phyloP scores from a whole-genome alignment of 345 rosid species.

The Bretschneidera sinensis region DNA sequence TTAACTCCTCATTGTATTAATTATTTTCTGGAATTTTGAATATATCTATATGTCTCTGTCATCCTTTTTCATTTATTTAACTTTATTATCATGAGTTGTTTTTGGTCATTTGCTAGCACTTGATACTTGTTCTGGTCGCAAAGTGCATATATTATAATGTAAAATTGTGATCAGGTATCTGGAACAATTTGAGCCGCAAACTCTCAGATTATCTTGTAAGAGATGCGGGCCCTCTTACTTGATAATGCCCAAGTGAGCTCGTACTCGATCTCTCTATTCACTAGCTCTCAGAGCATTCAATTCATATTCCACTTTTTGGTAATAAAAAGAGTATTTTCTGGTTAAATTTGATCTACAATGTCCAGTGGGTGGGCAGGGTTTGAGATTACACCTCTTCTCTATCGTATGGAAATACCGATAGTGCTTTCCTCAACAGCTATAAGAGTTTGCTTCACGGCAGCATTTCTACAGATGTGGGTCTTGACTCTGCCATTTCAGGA shows the following conservation, averaged over 20 bases:
- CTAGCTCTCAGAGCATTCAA: background rate
- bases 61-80: background rate
- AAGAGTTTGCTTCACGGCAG: too few species aligned
- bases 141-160: too few species aligned
- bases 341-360: background rate
- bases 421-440: too few species aligned
- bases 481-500: too few species aligned
- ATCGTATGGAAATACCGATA: too few species aligned
- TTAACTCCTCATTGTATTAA: too few species aligned
- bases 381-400: too few species aligned
- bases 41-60: background rate
- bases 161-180: background rate
- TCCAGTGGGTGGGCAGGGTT: background rate
- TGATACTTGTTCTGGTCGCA: too few species aligned
- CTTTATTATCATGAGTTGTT: background rate
- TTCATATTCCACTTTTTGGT: background rate
- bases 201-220: background rate
- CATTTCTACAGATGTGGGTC: too few species aligned
- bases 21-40: background rate
- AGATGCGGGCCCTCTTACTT: background rate
- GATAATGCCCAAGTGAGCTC: too few species aligned
- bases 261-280: background rate
- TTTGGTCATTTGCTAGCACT: too few species aligned
- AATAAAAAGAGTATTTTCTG: background rate
- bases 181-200: background rate